Evolutionary conservation across 1,139 yeast species (phyloP), one percentile per base, ranked within the genome.

Genomic region (Candida dubliniensis): DNA sequence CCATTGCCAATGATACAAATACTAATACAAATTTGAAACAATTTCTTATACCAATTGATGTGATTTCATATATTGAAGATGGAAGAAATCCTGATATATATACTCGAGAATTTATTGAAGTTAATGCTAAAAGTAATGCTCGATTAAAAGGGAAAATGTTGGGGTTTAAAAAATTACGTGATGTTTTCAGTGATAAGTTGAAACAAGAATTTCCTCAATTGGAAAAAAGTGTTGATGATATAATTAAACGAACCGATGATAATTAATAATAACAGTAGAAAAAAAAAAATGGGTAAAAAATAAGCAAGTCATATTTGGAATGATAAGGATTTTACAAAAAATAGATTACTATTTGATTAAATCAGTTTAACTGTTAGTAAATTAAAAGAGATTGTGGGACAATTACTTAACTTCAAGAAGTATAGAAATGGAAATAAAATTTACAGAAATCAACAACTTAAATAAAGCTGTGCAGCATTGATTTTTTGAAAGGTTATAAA

Each of bases 41-140:
- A 44, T 72, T 60, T 43, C 80, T 83, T 1, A 74, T 88, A 2
- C 96, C 96, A 0, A 61, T 84, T 38, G 96, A 88, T 58, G 90
- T 88, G 12, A 68, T 88, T 7, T 82, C 84, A 48, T 87, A 93
- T 60, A 88, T 93, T 38, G 98, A 93, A 60, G 96, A 90, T 57
- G 99, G 99, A 2, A 74, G 99, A 53, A 93, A 93, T 59, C 99
- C 99, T 0, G 98, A 93, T 60, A 91, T 93, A 39, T 93, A 93
- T 63, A 90, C 98, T 0, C 76, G 99, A 60, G 99, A 95, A 65
- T 93, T 93, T 66, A 89, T 91, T 9, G 99, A 93, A 62, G 88
- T 93, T 36, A 86, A 93, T 15, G 84, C 91, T 26, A 84, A 88
- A 55, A 84, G 90, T 48, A 93, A 93, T 61, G 97, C 95, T 57